phyloP scores from a whole-genome alignment of 495 filamentous ascomycete genomes.

The Penicillium paradoxum region DNA sequence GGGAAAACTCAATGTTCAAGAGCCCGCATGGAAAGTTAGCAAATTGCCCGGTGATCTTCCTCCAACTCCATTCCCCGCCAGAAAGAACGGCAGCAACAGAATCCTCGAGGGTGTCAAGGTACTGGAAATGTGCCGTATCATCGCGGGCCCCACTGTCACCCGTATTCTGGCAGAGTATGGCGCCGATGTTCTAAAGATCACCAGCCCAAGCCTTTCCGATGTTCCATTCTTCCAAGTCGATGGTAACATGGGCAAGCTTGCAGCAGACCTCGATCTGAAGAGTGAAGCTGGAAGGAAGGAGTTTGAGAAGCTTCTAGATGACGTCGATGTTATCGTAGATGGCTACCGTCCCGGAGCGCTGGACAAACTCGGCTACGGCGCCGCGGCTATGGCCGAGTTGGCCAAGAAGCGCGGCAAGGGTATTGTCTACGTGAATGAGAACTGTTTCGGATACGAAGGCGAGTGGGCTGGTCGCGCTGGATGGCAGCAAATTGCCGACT shows the following conservation, averaged over 20 bases:
- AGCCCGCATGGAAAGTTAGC: slow-evolving; percentile 52
- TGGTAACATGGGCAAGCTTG: slow-evolving; percentile 66
- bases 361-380: slow-evolving; percentile 59
- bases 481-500: slow-evolving; percentile 54
- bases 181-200: slow-evolving; percentile 65
- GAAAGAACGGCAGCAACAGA: slow-evolving; percentile 23
- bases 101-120: slow-evolving; percentile 44
- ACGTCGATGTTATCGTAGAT: slow-evolving; percentile 58
- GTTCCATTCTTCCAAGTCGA: slow-evolving; percentile 80
- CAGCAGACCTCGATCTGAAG: slow-evolving; percentile 56
- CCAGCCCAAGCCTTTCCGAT: slow-evolving; percentile 60
- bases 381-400: slow-evolving; percentile 45
- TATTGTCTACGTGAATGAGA: slow-evolving; percentile 65
- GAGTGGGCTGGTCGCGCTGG: slow-evolving; percentile 48
- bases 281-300: slow-evolving; percentile 42
- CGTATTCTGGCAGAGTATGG: slow-evolving; percentile 64
- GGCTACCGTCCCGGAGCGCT: slow-evolving; percentile 65
- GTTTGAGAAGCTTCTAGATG: slow-evolving; percentile 56
- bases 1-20: slow-evolving; percentile 43
- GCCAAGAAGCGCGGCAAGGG: slow-evolving; percentile 53
- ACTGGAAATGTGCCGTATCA: slow-evolving; percentile 64
- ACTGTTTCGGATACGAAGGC: slow-evolving; percentile 62
- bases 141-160: slow-evolving; percentile 56
- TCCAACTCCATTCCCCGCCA: slow-evolving; percentile 48
- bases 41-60: slow-evolving; percentile 43